These are phyloP conservation scores for Eudorina sp. DNA, from an alignment of 139 green algal species.

Conservation along the genomic window DNA sequence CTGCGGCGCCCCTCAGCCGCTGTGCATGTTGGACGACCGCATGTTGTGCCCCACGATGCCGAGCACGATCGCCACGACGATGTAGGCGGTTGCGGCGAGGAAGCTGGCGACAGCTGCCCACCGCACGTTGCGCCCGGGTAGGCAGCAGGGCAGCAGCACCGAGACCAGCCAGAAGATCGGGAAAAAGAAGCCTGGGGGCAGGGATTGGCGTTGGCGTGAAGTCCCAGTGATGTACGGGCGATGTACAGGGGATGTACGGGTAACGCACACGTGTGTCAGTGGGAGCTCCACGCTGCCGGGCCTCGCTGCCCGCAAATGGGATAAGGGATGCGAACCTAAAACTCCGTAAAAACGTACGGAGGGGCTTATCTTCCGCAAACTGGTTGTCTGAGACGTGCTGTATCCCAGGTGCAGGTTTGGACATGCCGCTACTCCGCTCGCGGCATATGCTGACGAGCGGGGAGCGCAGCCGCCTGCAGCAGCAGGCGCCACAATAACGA, in stretches of 20 bases:
- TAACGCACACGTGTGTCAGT: background rate
- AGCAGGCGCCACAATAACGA: background rate
- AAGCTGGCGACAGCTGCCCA: constrained; percentile 13
- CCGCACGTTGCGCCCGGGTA: constrained; percentile 26
- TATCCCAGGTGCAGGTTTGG: background rate
- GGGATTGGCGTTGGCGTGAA: background rate
- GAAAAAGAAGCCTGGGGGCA: constrained; percentile 23
- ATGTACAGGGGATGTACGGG: too few relatives aligned
- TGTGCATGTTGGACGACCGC: too few relatives aligned
- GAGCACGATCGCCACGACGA: constrained; percentile 6
- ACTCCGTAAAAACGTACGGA: background rate
- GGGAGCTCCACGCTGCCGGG: background rate
- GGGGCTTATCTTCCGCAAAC: background rate
- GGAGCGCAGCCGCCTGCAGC: background rate
- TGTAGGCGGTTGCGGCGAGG: constrained; percentile 19
- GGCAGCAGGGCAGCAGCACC: constrained; percentile 39
- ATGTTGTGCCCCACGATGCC: background rate
- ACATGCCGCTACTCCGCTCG: background rate
- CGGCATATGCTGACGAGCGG: background rate
- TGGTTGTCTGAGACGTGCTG: background rate
- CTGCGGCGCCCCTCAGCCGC: too few relatives aligned
- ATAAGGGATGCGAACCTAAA: too few relatives aligned
- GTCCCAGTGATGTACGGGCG: background rate
- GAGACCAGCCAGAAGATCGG: constrained; percentile 38
- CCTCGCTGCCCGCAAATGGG: background rate